Conservation (phyloP, 176 grass and related monocot genomes). For the Oropetium thomaeum region DNA sequence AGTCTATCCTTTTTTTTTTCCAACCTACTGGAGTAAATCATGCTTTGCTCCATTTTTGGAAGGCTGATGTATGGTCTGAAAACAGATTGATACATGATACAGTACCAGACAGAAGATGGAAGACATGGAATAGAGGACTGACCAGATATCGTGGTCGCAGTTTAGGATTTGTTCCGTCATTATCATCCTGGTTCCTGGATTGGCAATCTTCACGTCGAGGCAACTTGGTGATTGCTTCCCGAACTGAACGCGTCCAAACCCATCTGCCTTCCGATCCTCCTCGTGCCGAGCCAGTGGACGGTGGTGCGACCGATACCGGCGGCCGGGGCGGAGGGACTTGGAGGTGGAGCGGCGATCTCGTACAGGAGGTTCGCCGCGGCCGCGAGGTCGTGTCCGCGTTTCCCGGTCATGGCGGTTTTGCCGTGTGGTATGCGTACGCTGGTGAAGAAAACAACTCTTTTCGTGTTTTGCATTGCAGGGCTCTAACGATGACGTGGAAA, state of each 20-base stretch:
- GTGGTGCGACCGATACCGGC: neutral
- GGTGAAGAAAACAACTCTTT: no score
- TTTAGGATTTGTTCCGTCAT: neutral
- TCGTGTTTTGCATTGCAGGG: no score
- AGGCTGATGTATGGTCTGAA: neutral
- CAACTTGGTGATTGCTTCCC: no score
- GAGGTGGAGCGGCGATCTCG: no score
- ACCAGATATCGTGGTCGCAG: conserved; percentile 13
- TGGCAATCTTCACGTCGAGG: no score
- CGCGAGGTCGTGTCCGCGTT: no score
- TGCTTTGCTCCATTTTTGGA: neutral
- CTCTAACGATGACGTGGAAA: no score
- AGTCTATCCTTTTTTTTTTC: neutral
- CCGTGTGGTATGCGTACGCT: no score
- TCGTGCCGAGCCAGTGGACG: neutral
- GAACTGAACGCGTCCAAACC: neutral
- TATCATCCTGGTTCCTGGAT: neutral
- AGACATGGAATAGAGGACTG: neutral
- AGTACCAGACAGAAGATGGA: neutral
- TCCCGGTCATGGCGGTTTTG: no score
- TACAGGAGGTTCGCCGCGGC: no score
- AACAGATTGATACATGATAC: no score
- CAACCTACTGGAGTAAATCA: neutral
- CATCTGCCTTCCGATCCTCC: neutral
- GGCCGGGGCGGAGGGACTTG: neutral